phyloP scores from a whole-genome alignment of 306 rosid genomes.

The Trifolium subterraneum region DNA sequence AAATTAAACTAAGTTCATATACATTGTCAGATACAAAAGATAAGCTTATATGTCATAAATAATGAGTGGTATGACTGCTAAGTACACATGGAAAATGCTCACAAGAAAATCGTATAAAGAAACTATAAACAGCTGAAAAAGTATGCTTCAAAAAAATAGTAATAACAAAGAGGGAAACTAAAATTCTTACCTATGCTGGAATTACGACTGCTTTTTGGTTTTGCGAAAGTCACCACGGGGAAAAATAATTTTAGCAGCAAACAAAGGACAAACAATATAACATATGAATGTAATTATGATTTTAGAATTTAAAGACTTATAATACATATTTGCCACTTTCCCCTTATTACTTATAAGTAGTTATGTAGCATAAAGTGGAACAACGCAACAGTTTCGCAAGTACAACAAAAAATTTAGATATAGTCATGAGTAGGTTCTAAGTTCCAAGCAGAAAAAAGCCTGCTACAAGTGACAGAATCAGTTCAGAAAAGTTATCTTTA shows the following conservation, averaged over 20 bases:
- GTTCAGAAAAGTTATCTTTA: slow-evolving; percentile 21
- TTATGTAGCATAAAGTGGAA: not conserved
- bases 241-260: slow-evolving; percentile 96
- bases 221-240: slow-evolving; percentile 86
- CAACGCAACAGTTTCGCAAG: slow-evolving; percentile 27
- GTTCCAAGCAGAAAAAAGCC: slow-evolving; percentile 37
- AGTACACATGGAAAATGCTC: slow-evolving; percentile 33
- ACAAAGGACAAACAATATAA: slow-evolving; percentile 30
- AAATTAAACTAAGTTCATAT: too few relatives aligned
- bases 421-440: slow-evolving; percentile 40
- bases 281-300: slow-evolving; percentile 21
- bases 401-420: slow-evolving; percentile 33
- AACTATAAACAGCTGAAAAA: slow-evolving; percentile 14
- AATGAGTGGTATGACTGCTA: too few relatives aligned
- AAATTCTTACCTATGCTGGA: slow-evolving; percentile 78
- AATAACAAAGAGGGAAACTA: slow-evolving; percentile 31
- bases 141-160: slow-evolving; percentile 17
- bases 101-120: not conserved
- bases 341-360: too few relatives aligned
- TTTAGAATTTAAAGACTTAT: slow-evolving; percentile 18
- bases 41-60: too few relatives aligned
- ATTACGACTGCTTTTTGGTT: slow-evolving; percentile 95
- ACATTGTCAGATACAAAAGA: too few relatives aligned
- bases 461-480: slow-evolving; percentile 27
- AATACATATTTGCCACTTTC: too few relatives aligned